Evolutionary conservation across 495 filamentous ascomycete genomes (phyloP).

Genomic region (Talaromyces adpressus): DNA sequence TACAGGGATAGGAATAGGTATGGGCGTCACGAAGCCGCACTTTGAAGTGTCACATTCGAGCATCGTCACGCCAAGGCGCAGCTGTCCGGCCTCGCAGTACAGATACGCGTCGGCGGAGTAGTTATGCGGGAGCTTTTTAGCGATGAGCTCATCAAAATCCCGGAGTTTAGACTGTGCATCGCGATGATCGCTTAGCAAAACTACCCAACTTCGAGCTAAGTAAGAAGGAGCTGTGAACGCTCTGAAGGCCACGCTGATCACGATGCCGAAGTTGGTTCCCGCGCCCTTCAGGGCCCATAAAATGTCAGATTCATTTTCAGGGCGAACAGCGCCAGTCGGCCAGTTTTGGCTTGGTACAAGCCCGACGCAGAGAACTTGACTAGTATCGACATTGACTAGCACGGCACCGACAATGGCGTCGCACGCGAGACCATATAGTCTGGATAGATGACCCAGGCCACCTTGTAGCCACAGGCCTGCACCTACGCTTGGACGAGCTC

Average conservation of each 20-base stretch:
- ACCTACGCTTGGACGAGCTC: constrained; percentile 54
- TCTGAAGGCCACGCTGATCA: constrained; percentile 51
- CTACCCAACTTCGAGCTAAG: constrained; percentile 41
- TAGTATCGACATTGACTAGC: constrained; percentile 47
- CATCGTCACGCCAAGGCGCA: constrained; percentile 49
- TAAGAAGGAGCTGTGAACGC: constrained; percentile 37
- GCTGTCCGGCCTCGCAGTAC: constrained; percentile 39
- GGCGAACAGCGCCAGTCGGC: constrained; percentile 37
- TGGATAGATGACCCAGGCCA: constrained; percentile 54
- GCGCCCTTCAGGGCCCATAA: constrained; percentile 57
- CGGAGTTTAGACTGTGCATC: constrained; percentile 31
- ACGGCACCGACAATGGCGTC: constrained; percentile 55
- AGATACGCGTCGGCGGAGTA: constrained; percentile 53
- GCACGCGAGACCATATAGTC: constrained; percentile 50
- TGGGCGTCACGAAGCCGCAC: constrained; percentile 15
- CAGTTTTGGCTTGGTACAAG: constrained; percentile 40
- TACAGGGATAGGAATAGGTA: not conserved
- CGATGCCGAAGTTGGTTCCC: constrained; percentile 57
- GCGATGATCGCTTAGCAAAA: constrained; percentile 33
- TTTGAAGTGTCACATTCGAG: constrained; percentile 24
- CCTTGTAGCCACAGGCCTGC: constrained; percentile 59
- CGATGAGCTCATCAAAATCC: constrained; percentile 37
- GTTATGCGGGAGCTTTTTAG: constrained; percentile 32
- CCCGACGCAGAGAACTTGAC: constrained; percentile 43
- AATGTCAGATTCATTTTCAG: constrained; percentile 45